Evolutionary conservation across 1,284 basidiomycete species (phyloP).

Genomic region (Porogramme epimiltina): DNA sequence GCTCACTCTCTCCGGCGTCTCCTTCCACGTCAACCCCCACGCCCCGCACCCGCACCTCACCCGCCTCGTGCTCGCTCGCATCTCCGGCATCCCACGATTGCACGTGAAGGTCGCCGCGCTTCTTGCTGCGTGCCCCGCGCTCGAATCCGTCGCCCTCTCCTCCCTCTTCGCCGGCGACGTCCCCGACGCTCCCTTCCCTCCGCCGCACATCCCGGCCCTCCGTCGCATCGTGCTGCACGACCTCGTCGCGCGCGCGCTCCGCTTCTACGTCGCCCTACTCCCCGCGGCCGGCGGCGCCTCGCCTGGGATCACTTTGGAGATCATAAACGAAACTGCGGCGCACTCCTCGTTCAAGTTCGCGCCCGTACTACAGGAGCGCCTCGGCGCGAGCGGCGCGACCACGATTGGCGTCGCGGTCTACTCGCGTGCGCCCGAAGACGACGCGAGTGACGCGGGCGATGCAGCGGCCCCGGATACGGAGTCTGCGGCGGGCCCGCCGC

Average conservation of each 20-base stretch:
- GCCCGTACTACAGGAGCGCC: slow-evolving; percentile 1
- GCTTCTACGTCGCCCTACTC: slow-evolving; percentile 2
- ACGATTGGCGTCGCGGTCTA: too few species aligned
- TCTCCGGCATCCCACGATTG: background rate
- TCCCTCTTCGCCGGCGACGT: background rate
- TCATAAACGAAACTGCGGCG: background rate
- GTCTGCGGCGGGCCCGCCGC: too few species aligned
- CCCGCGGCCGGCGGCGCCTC: background rate
- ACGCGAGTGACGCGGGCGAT: too few species aligned
- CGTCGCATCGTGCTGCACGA: background rate
- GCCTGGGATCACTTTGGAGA: background rate
- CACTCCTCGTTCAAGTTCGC: background rate
- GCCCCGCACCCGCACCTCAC: background rate
- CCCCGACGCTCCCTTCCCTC: background rate
- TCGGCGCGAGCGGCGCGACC: too few species aligned
- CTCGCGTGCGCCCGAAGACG: too few species aligned
- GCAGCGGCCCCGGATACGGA: too few species aligned
- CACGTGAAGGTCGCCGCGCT: background rate
- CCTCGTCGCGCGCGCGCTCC: background rate
- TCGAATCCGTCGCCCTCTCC: background rate
- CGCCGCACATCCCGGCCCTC: background rate
- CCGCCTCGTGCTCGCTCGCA: background rate
- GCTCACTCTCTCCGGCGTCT: background rate
- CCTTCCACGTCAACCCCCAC: background rate
- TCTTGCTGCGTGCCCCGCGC: background rate